Evolutionary conservation across 2,329 filamentous ascomycete genomes (phyloP).

Genomic region (Cercospora sp.): DNA sequence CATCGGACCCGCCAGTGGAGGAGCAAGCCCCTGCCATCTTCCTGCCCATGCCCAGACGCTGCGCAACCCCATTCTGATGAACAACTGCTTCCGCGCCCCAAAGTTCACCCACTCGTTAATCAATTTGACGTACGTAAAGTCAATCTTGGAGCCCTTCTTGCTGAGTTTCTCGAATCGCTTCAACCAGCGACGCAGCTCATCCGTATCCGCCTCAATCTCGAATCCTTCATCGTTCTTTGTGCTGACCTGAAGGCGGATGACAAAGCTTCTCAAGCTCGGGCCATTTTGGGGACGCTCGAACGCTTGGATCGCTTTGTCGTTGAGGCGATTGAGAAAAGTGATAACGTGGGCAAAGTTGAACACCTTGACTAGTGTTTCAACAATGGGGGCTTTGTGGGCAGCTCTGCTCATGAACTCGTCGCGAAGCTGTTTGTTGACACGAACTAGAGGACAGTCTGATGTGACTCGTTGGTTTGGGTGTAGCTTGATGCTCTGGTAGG

Average conservation of each 20-base stretch:
- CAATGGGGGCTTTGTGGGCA: not conserved
- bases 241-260: not conserved
- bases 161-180: not conserved
- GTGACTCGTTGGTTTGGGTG: not conserved
- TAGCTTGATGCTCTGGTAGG: not conserved
- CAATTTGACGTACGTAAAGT: not conserved
- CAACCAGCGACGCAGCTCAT: not conserved
- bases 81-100: not conserved
- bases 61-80: not conserved
- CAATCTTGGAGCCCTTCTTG: not conserved
- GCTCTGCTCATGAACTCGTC: conserved; percentile 12
- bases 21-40: not conserved
- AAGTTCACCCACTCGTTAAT: not conserved
- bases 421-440: conserved; percentile 12
- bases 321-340: conserved; percentile 16
- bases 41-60: not conserved
- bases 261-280: not conserved
- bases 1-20: not conserved
- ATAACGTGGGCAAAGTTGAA: conserved; percentile 17
- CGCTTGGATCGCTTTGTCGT: not conserved
- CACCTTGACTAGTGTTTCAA: conserved; percentile 1
- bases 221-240: not conserved
- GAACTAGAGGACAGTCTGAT: not conserved
- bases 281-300: not conserved
- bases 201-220: not conserved